Conservation (phyloP, 495 filamentous ascomycete genomes). For the Aspergillus homomorphus region DNA sequence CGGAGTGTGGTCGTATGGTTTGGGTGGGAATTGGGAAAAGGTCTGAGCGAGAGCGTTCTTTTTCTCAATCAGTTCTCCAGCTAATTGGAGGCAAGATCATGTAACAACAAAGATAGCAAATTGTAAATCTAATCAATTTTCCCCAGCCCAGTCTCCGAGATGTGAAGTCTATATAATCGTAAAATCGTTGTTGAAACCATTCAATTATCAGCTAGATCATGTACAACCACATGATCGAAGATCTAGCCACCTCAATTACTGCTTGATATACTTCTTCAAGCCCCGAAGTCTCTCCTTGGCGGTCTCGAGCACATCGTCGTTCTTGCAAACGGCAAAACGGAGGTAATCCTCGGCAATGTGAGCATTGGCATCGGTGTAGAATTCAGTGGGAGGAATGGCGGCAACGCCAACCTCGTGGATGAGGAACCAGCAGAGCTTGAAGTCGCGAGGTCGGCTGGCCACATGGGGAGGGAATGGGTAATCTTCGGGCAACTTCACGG, state of each 20-base stretch:
- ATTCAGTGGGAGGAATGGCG: slow-evolving; percentile 93
- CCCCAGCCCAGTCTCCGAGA: not conserved
- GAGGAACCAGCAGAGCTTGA: slow-evolving; percentile 91
- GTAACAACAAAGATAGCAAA: not conserved
- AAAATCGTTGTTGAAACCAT: not conserved
- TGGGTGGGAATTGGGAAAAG: not conserved
- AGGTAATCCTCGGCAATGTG: slow-evolving; percentile 89
- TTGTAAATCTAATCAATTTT: not conserved
- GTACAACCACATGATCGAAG: not conserved
- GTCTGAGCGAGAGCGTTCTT: not conserved
- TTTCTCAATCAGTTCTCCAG: not conserved
- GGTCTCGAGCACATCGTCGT: slow-evolving; percentile 81
- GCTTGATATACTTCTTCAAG: slow-evolving; percentile 72
- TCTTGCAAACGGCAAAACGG: slow-evolving; percentile 95
- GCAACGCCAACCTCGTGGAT: slow-evolving; percentile 96
- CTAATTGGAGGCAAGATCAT: not conserved
- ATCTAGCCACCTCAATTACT: slow-evolving; percentile 16
- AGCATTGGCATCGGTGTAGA: slow-evolving; percentile 81
- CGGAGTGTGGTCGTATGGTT: no score
- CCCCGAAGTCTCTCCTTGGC: slow-evolving; percentile 87
- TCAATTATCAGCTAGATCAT: not conserved
- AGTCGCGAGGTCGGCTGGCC: slow-evolving; percentile 79
- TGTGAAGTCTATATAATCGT: not conserved
- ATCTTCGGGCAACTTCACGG: slow-evolving; percentile 73
- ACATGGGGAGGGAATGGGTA: slow-evolving; percentile 91